These are phyloP conservation scores for Suillus decipiens DNA, from an alignment of 768 basidiomycete species.

Conservation along the genomic window DNA sequence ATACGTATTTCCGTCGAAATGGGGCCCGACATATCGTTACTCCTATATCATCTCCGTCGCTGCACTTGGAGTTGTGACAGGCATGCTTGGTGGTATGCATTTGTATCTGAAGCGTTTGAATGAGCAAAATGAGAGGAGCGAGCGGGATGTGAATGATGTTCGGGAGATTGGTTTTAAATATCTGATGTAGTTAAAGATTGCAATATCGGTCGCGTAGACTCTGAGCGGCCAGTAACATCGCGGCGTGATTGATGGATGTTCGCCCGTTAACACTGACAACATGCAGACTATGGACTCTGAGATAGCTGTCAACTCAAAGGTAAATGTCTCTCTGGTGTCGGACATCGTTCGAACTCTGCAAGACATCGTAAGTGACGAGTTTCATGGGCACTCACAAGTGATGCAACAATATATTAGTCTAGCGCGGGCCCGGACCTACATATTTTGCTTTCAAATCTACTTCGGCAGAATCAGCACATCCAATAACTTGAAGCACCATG, in stretches of 20 bases:
- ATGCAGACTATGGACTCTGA: not conserved
- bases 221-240: too few relatives aligned
- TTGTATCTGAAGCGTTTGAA: not conserved
- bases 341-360: not conserved
- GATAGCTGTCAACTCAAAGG: not conserved
- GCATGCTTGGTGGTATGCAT: not conserved
- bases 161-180: not conserved
- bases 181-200: not conserved
- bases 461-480: too few relatives aligned
- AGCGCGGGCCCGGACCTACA: not conserved
- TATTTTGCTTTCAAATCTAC: not conserved
- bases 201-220: not conserved
- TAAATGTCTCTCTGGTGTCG: not conserved
- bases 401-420: not conserved
- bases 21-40: conserved; percentile 4
- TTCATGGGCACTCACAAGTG: not conserved
- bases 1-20: not conserved
- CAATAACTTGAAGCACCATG: not conserved
- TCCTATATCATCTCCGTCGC: not conserved
- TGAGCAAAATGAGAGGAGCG: not conserved
- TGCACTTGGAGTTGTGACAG: not conserved
- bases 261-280: not conserved
- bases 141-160: not conserved
- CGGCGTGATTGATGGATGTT: too few relatives aligned
- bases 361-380: not conserved